Percentiles rank a stretch among this genome's conserved stretches.
These are phyloP conservation scores for Casuarina cunninghamiana DNA, from an alignment of 306 rosid genomes.

Conservation along the genomic window DNA sequence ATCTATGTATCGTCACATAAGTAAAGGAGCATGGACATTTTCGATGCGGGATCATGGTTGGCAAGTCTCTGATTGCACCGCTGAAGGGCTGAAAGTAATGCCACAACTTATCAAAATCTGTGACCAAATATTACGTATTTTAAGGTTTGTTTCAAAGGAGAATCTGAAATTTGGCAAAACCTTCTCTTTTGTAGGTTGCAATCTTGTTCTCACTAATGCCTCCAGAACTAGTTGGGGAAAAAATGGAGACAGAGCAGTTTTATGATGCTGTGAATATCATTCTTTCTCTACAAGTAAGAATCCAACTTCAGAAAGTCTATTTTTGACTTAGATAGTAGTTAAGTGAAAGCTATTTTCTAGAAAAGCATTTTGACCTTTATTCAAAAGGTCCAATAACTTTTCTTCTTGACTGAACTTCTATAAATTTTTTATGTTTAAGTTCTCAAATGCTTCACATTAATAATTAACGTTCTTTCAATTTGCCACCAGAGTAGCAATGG, in stretches of 20 bases:
- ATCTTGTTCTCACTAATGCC: conserved; percentile 53
- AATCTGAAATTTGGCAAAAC: not conserved
- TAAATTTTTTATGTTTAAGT: not conserved
- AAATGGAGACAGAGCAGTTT: conserved; percentile 10
- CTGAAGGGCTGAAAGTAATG: conserved; percentile 31
- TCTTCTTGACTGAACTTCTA: not conserved
- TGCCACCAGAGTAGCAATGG: conserved; percentile 51
- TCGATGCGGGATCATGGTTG: conserved; percentile 47
- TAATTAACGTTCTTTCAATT: not conserved
- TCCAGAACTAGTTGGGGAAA: conserved; percentile 25
- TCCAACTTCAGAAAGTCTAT: not conserved
- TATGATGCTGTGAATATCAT: no score
- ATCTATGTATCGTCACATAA: conserved; percentile 44
- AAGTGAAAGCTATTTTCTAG: not conserved
- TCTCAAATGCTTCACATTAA: not conserved
- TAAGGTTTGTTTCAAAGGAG: not conserved
- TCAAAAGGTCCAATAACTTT: no score
- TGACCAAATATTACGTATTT: not conserved
- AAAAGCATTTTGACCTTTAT: no score
- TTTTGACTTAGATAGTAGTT: not conserved
- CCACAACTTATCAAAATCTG: no score
- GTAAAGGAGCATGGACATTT: conserved; percentile 62
- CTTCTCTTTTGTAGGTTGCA: conserved; percentile 29
- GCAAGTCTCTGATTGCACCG: conserved; percentile 68
- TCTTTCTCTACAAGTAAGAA: no score